Conservation (phyloP, 106 monocot genomes). For the Xerophyta viscosa region DNA sequence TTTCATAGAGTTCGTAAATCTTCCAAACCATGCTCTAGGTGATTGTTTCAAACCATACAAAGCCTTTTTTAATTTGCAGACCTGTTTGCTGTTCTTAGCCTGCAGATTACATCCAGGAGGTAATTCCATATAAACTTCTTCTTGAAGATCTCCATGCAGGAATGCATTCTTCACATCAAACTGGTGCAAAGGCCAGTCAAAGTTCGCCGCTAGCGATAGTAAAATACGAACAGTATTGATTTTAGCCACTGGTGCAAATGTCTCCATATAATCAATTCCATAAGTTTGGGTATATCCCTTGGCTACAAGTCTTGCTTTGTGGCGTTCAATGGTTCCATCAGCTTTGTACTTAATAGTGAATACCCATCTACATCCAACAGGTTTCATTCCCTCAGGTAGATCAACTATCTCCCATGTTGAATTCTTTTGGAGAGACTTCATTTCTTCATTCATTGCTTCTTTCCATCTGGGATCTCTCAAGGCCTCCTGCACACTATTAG, state of each 20-base stretch:
- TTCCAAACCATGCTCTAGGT: constrained; percentile 13
- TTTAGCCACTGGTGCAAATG: too few relatives aligned
- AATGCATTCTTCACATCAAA: too few relatives aligned
- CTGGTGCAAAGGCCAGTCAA: too few relatives aligned
- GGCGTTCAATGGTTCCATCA: not conserved
- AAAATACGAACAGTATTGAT: too few relatives aligned
- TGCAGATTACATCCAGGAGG: constrained; percentile 3
- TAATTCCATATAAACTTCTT: too few relatives aligned
- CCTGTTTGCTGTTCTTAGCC: not conserved
- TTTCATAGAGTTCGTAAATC: constrained; percentile 4
- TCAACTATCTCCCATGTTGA: not conserved
- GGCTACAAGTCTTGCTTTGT: constrained; percentile 2
- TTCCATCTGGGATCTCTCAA: too few relatives aligned
- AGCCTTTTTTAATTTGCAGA: constrained; percentile 12
- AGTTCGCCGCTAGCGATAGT: too few relatives aligned
- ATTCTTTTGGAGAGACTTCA: constrained; percentile 4
- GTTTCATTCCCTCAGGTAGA: not conserved
- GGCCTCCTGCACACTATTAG: too few relatives aligned
- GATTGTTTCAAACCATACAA: constrained; percentile 27
- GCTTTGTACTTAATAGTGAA: too few relatives aligned
- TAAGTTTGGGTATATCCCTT: constrained; percentile 4
- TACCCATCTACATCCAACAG: not conserved
- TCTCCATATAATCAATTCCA: constrained; percentile 5
- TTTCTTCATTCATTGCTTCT: too few relatives aligned
- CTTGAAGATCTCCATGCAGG: too few relatives aligned